A percentile compares a stretch with the other conserved stretches of the same genome.
These are phyloP conservation scores for Yamadazyma membranifaciens DNA, from an alignment of 1,139 yeast genomes.

Conservation along the genomic window DNA sequence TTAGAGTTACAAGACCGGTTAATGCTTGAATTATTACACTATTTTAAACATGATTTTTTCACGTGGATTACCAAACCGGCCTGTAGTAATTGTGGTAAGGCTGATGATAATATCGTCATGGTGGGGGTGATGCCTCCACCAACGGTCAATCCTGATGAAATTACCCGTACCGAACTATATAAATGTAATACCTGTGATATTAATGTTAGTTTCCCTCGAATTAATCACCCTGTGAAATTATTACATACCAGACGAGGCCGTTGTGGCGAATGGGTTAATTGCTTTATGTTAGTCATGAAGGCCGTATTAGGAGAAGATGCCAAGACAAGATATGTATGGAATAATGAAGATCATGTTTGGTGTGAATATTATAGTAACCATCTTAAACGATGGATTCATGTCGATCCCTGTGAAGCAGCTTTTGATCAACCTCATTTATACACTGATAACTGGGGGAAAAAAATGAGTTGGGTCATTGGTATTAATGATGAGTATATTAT, in stretches of 20 bases:
- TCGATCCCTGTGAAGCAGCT: slow-evolving; percentile 86
- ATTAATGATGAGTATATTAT: slow-evolving; percentile 56
- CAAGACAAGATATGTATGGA: slow-evolving; percentile 74
- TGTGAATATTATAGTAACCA: slow-evolving; percentile 75
- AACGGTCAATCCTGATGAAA: slow-evolving; percentile 28
- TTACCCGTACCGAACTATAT: slow-evolving; percentile 55
- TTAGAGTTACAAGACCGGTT: slow-evolving; percentile 59
- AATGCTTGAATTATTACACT: slow-evolving; percentile 64
- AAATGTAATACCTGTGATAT: slow-evolving; percentile 51
- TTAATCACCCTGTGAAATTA: slow-evolving; percentile 64
- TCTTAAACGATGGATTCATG: slow-evolving; percentile 75
- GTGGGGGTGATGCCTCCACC: slow-evolving; percentile 16
- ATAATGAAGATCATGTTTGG: slow-evolving; percentile 95
- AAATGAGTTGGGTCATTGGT: slow-evolving; percentile 84
- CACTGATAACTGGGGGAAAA: slow-evolving; percentile 86
- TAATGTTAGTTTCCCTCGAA: slow-evolving; percentile 66
- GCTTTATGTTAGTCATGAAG: slow-evolving; percentile 68
- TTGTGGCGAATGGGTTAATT: slow-evolving; percentile 96
- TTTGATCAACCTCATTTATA: slow-evolving; percentile 80
- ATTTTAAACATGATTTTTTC: slow-evolving; percentile 82
- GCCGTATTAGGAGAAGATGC: slow-evolving; percentile 56
- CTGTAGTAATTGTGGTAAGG: slow-evolving; percentile 53
- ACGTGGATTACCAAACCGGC: slow-evolving; percentile 75
- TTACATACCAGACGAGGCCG: slow-evolving; percentile 68
- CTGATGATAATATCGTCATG: slow-evolving; percentile 17